These are phyloP conservation scores for Elsinoe australis DNA, from an alignment of 2,329 filamentous ascomycete genomes.

Conservation along the genomic window DNA sequence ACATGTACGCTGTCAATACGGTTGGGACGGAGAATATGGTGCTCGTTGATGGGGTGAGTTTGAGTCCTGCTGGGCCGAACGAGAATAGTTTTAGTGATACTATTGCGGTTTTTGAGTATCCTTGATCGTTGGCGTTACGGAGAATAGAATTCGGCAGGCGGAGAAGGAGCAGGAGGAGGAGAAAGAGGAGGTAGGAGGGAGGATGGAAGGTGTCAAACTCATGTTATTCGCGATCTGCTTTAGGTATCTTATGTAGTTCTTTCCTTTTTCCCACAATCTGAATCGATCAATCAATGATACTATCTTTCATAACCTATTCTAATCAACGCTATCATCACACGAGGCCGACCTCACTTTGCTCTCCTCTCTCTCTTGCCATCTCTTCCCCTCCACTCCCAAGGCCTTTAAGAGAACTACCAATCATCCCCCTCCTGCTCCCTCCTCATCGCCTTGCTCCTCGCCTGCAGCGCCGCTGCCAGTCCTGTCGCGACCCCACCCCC, in stretches of 20 bases:
- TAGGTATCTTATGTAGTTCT: conserved; percentile 4
- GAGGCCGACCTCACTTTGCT: no score
- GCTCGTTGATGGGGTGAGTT: conserved; percentile 24
- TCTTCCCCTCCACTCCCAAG: background rate
- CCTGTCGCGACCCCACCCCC: conserved; percentile 42
- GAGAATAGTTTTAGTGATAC: conserved; percentile 25
- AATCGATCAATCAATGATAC: conserved; percentile 15
- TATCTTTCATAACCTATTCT: conserved; percentile 1
- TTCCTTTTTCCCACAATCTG: no score
- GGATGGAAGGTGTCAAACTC: background rate
- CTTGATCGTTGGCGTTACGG: no score
- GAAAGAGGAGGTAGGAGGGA: background rate
- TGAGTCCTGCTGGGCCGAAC: conserved; percentile 24
- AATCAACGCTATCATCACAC: background rate
- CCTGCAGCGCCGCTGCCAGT: conserved; percentile 43
- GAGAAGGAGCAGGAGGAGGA: background rate
- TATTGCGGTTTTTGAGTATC: conserved; percentile 29
- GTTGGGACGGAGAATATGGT: conserved; percentile 23
- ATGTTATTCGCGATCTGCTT: conserved; percentile 1
- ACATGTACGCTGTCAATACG: conserved; percentile 23
- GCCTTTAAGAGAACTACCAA: no score
- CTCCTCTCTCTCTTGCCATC: background rate
- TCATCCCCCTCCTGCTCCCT: conserved; percentile 34
- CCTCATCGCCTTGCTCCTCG: conserved; percentile 44
- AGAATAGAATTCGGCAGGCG: background rate